phyloP scores from a whole-genome alignment of 805 yeast species.

The Maudiozyma bulderi region DNA sequence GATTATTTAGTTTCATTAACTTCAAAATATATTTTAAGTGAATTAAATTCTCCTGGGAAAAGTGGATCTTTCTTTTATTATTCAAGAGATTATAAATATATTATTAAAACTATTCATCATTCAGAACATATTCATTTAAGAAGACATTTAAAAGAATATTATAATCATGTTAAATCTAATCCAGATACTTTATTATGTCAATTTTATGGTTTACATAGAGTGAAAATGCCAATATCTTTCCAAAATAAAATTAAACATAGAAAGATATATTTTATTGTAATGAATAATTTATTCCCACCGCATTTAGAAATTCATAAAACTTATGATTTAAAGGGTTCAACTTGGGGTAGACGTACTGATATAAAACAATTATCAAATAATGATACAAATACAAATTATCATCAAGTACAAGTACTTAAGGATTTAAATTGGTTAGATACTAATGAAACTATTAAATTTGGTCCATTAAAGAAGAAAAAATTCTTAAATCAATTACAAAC shows the following conservation, averaged over 20 bases:
- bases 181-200: slow-evolving; percentile 87
- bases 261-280: slow-evolving; percentile 85
- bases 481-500: slow-evolving; percentile 61
- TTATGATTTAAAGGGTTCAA: slow-evolving; percentile 89
- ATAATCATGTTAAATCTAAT: slow-evolving; percentile 69
- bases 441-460: slow-evolving; percentile 56
- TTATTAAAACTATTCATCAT: slow-evolving; percentile 92
- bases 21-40: slow-evolving; percentile 83
- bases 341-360: slow-evolving; percentile 62
- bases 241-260: slow-evolving; percentile 36
- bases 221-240: slow-evolving; percentile 66
- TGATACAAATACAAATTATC: background rate
- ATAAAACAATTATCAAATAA: slow-evolving; percentile 12
- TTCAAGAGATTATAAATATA: slow-evolving; percentile 85
- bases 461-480: slow-evolving; percentile 52
- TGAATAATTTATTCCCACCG: slow-evolving; percentile 96
- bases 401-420: slow-evolving; percentile 47
- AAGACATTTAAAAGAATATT: slow-evolving; percentile 62
- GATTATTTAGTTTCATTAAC: slow-evolving; percentile 89
- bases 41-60: slow-evolving; percentile 92
- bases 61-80: slow-evolving; percentile 94
- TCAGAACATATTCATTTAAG: slow-evolving; percentile 82
- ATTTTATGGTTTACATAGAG: slow-evolving; percentile 89
- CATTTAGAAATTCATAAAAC: slow-evolving; percentile 75
- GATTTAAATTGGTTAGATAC: slow-evolving; percentile 82